A percentile compares a stretch with the other conserved stretches of the same genome.
These are phyloP conservation scores for Stachybotrys echinatus DNA, from an alignment of 2,329 filamentous ascomycete species.

Conservation along the genomic window DNA sequence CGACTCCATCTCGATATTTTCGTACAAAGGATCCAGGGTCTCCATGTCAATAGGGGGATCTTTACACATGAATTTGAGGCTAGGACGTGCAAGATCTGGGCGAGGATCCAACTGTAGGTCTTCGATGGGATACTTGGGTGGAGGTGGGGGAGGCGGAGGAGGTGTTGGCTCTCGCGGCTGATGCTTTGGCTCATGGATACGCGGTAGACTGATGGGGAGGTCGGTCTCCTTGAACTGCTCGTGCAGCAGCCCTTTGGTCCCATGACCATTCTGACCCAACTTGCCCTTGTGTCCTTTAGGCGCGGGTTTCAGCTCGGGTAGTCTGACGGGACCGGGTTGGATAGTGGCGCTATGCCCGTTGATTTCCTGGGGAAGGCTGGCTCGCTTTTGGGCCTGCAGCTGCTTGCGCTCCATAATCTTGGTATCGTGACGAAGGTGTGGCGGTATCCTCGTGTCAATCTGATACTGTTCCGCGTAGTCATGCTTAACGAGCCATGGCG, in stretches of 20 bases:
- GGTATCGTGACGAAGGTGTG: slow-evolving; percentile 74
- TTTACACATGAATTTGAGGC: slow-evolving; percentile 70
- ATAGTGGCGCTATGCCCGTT: slow-evolving; percentile 30
- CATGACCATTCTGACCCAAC: slow-evolving; percentile 22
- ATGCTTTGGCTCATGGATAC: slow-evolving; percentile 28
- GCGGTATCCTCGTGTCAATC: slow-evolving; percentile 81
- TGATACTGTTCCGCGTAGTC: slow-evolving; percentile 78
- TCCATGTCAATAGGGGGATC: slow-evolving; percentile 51
- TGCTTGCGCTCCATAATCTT: slow-evolving; percentile 75
- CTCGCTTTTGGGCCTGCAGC: slow-evolving; percentile 60
- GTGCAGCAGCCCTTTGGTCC: slow-evolving; percentile 34
- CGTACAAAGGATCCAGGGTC: slow-evolving; percentile 18
- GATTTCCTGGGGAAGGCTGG: slow-evolving; percentile 37
- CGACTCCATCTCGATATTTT: slow-evolving; percentile 71
- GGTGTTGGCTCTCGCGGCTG: slow-evolving; percentile 29
- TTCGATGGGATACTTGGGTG: slow-evolving; percentile 92
- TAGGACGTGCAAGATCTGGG: slow-evolving; percentile 62
- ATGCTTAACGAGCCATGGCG: slow-evolving; percentile 90
- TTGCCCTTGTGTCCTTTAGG: slow-evolving; percentile 65
- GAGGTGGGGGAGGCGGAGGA: slow-evolving; percentile 47
- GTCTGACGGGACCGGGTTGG: slow-evolving; percentile 44
- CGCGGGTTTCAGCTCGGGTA: slow-evolving; percentile 70
- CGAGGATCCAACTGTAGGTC: slow-evolving; percentile 77
- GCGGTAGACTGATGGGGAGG: slow-evolving; percentile 5
- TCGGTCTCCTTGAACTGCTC: neutral